These are phyloP conservation scores for Kitagawia praeruptora DNA, from an alignment of 129 eudicot genomes.

Conservation along the genomic window DNA sequence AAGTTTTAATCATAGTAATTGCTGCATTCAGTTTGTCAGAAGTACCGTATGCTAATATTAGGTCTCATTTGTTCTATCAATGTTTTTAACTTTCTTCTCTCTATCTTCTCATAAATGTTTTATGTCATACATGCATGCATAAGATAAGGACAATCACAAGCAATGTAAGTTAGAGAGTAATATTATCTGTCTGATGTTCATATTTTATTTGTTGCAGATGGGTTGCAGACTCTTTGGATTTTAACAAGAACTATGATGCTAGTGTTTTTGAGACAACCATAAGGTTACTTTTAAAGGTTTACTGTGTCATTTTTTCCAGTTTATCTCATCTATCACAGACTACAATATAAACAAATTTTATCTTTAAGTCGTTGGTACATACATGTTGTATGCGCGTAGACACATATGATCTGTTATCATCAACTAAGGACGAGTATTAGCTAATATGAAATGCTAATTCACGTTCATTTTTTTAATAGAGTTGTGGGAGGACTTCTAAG, in stretches of 20 bases:
- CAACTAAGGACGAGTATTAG: neutral
- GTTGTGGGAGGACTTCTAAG: constrained; percentile 99
- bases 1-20: neutral
- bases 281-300: constrained; percentile 97
- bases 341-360: neutral
- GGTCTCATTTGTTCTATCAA: neutral
- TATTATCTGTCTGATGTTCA: constrained; percentile 10
- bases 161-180: neutral
- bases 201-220: constrained; percentile 53
- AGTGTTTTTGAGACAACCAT: constrained; percentile 99
- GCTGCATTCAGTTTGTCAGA: neutral
- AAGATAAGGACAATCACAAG: neutral
- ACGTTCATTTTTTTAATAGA: constrained; percentile 30
- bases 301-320: constrained; percentile 25
- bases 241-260: constrained; percentile 93
- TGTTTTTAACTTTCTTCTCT: neutral
- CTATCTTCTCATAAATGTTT: neutral
- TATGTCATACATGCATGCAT: neutral
- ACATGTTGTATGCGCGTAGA: neutral
- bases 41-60: neutral
- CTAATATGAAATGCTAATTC: constrained; percentile 19
- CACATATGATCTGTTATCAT: neutral
- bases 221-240: constrained; percentile 89
- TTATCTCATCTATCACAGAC: constrained; percentile 7
- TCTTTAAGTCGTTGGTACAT: neutral